Conservation (phyloP, 768 basidiomycete species). For the Macrolepiota fuliginosa region DNA sequence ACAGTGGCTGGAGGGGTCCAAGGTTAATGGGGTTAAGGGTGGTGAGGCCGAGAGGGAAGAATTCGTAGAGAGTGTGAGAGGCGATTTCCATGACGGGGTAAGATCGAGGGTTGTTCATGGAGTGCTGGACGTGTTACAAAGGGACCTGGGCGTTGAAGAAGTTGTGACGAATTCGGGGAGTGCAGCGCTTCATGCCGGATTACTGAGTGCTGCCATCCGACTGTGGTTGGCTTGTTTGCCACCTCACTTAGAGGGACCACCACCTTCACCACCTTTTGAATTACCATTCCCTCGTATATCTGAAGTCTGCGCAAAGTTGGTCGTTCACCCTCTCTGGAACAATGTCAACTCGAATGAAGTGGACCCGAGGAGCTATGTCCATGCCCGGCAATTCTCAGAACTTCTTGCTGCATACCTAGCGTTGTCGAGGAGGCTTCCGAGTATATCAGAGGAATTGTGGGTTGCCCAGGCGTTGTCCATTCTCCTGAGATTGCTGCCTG, state of each 20-base stretch:
- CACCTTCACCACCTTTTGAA: conserved; percentile 53
- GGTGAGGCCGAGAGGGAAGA: conserved; percentile 63
- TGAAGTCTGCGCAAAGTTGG: conserved; percentile 45
- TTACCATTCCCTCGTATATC: conserved; percentile 61
- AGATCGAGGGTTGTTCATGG: conserved; percentile 34
- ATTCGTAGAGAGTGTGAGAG: conserved; percentile 31
- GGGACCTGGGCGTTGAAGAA: conserved; percentile 21
- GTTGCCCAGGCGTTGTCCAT: conserved; percentile 63
- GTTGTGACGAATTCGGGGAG: conserved; percentile 21
- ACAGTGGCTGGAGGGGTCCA: conserved; percentile 76
- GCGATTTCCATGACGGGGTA: conserved; percentile 38
- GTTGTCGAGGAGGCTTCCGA: conserved; percentile 58
- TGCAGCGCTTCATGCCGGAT: conserved; percentile 32
- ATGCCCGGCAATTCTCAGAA: conserved; percentile 52
- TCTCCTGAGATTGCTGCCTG: conserved; percentile 55
- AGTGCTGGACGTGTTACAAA: conserved; percentile 32
- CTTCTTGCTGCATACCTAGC: conserved; percentile 54
- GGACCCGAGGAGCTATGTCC: conserved; percentile 26
- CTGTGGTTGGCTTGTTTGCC: conserved; percentile 66
- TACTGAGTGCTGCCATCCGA: conserved; percentile 50
- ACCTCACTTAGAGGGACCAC: conserved; percentile 32
- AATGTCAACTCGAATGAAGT: conserved; percentile 21
- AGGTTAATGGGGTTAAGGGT: conserved; percentile 63
- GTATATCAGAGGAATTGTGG: conserved; percentile 58
- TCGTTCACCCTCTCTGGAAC: conserved; percentile 53